A percentile compares a stretch with the other conserved stretches of the same genome.
Conservation (phyloP, 1,284 basidiomycete genomes). For the Heterobasidion parviporum region DNA sequence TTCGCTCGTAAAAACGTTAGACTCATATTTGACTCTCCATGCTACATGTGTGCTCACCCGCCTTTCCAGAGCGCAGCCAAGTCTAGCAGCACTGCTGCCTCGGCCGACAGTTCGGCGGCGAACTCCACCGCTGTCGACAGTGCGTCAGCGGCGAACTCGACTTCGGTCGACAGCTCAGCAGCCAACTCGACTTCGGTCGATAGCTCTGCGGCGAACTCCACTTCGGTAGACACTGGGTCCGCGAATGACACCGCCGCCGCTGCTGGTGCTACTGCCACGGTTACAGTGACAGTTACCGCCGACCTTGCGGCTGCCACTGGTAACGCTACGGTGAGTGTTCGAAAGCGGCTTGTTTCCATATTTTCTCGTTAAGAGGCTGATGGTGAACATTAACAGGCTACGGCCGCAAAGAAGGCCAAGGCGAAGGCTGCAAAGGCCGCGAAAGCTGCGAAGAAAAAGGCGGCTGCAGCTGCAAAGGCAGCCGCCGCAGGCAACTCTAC, state of each 20-base stretch:
- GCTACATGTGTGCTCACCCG: too few species aligned
- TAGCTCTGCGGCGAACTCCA: background rate
- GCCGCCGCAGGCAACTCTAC: background rate
- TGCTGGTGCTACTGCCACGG: background rate
- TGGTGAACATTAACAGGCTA: too few species aligned
- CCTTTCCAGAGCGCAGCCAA: background rate
- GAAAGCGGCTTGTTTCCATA: too few species aligned
- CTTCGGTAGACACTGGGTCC: background rate
- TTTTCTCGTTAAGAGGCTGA: too few species aligned
- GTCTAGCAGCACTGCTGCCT: background rate
- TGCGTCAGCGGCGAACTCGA: background rate
- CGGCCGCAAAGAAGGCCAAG: background rate
- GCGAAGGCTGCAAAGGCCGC: background rate
- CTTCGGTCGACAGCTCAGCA: background rate
- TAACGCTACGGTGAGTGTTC: background rate
- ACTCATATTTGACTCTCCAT: too few species aligned
- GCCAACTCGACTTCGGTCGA: background rate
- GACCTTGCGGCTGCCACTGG: background rate
- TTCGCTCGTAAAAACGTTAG: background rate
- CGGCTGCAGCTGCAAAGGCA: background rate
- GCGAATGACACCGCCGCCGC: background rate
- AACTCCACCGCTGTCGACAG: background rate
- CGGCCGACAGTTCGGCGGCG: background rate
- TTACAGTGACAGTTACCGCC: background rate
- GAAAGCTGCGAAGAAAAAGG: background rate